phyloP scores from a whole-genome alignment of 2,329 filamentous ascomycete species.

The Trichophyton verrucosum region DNA sequence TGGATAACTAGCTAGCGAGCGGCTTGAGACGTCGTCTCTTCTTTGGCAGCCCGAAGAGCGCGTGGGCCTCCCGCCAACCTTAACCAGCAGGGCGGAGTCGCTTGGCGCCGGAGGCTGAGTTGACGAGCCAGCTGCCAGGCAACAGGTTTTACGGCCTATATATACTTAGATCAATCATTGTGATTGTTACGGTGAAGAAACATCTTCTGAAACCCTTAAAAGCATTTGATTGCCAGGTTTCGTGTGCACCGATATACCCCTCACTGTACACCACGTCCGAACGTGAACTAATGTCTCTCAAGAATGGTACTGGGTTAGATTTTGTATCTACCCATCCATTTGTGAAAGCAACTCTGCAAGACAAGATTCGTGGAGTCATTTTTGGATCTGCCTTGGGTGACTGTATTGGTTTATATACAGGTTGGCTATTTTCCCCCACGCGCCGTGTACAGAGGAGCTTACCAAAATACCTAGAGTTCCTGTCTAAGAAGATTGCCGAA shows the following conservation, averaged over 20 bases:
- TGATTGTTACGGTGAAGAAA: too few species aligned
- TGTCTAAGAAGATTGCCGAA: constrained; percentile 9
- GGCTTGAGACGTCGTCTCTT: too few species aligned
- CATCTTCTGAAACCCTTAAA: too few species aligned
- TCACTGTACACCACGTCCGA: background rate
- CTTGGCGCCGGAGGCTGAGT: too few species aligned
- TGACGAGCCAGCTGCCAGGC: too few species aligned
- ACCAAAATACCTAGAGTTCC: constrained; percentile 10
- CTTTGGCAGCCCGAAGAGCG: too few species aligned
- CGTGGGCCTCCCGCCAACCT: too few species aligned
- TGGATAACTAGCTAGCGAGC: too few species aligned
- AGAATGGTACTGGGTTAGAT: background rate
- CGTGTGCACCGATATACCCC: background rate
- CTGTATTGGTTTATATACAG: constrained; percentile 43
- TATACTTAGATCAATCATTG: too few species aligned
- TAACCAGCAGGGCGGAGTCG: too few species aligned
- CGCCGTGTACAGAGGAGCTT: background rate
- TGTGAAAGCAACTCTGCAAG: constrained; percentile 19
- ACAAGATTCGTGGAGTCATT: constrained; percentile 35
- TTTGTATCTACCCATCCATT: constrained; percentile 18
- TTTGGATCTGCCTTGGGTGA: constrained; percentile 44
- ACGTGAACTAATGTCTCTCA: background rate
- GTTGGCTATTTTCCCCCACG: constrained; percentile 7
- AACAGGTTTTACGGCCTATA: too few species aligned
- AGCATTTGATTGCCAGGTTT: background rate